Evolutionary conservation across 2,329 filamentous ascomycete species (phyloP), one percentile per base, ranked within the genome.

Genomic region (Talaromyces atroroseus): DNA sequence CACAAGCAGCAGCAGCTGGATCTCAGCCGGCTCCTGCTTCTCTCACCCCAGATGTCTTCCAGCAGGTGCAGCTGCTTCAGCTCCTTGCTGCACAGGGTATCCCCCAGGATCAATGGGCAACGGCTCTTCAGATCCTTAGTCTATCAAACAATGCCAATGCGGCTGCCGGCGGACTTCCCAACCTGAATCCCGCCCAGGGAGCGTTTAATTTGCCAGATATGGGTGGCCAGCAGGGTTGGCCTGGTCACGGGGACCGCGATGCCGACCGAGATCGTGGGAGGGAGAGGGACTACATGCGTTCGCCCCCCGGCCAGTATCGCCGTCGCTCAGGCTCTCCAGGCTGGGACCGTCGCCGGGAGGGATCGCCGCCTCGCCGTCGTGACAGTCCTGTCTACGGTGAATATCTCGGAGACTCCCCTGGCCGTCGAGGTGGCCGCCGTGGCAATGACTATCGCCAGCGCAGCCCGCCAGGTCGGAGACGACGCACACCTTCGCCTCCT

Each of bases 251-350:
- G 34, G 71, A 71, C 45, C 77, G 73, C 69, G 73, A 76, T 54
- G 73, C 74, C 59, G 71, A 72, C 65, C 83, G 80, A 78, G 84
- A 87, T 62, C 79, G 79, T 62, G 80, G 84, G 58, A 82, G 81
- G 78, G 85, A 87, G 63, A 79, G 80, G 61, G 80, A 85, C 57
- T 78, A 77, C 65, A 74, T 80, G 69, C 82, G 85, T 68, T 90
- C 87, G 34, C 86, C 85, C 18, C 78, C 78, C 59, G 77, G 80
- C 50, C 71, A 74, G 58, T 75, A 76, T 64, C 84, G 88, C 57
- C 90, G 88, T 58, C 83, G 91, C 52, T 92, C 89, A 32, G 84
- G 89, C 40, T 95, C 91, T 62, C 89, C 91, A 51, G 85, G 86
- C 57, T 87, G 85, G 66, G 83, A 84, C 63, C 89, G 88, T 79